Base-by-base conservation (phyloP, 2,329 filamentous ascomycete genomes). In the Aspergillus fumigatiaffinis region DNA sequence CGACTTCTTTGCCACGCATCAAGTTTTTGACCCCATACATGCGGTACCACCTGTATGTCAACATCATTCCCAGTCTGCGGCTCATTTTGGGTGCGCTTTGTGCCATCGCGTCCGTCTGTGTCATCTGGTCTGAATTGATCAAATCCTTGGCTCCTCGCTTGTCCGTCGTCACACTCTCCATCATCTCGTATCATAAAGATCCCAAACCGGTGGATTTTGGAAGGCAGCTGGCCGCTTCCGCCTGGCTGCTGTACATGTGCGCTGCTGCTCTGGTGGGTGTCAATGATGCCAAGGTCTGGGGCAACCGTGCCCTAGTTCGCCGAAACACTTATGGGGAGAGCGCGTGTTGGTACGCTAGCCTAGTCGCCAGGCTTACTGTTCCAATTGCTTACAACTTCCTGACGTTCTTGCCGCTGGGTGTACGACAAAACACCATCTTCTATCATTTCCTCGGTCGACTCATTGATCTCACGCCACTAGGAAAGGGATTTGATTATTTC, bases 211-310 rank as follows among this genome's bases (percentile, higher is more conserved):
- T 97, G 60, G 91, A 91, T 20, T 92, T 97, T 65, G 88, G 87
- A 2, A 91, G 92, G 4, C 94, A 99, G 72, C 73, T 92, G 48
- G 88, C 93, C 51, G 90, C 93, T 0, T 87, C 91, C 2, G 79
- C 86, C 14, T 99, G 94, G 94, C 87, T 99, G 59, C 81, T 92
- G 56, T 99, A 99, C 79, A 99, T 99, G 94, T 96, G 90, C 72
- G 82, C 89, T 14, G 92, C 92, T 50, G 91, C 94, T 4, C 84
- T 97, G 52, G 89, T 86, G 56, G 92, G 92, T 7, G 87, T 99
- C 68, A 91, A 88, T 14, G 91, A 96, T 70, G 91, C 96, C 66
- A 95, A 94, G 69, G 92, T 97, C n/a, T 99, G 94, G 94, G 90
- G 94, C 56, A 94, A 95, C 51, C 87, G 94, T 35, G 93, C 94